phyloP scores from a whole-genome alignment of 148 eudicot genomes.

The Rhododendron kiyosumense region DNA sequence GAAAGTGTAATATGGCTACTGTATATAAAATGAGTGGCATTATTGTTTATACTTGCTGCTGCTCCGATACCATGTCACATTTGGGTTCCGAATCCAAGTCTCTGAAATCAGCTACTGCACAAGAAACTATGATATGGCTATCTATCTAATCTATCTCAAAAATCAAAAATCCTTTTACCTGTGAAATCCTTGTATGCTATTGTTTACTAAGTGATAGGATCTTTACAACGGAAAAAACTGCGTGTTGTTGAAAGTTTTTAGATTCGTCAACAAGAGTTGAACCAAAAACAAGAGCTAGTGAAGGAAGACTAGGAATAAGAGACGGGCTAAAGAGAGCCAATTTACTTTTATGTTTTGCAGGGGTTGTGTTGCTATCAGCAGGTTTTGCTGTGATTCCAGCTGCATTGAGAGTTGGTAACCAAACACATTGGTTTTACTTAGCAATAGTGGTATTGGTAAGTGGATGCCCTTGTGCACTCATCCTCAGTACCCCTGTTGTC shows the following conservation, averaged over 20 bases:
- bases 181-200: not conserved
- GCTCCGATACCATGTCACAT: not conserved
- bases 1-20: too few species aligned
- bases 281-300: not conserved
- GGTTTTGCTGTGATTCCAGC: constrained; percentile 55
- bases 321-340: not conserved
- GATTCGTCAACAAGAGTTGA: not conserved
- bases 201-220: not conserved
- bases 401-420: constrained; percentile 45
- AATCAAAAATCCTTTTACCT: not conserved
- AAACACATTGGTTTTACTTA: constrained; percentile 54
- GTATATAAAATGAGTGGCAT: not conserved
- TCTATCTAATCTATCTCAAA: not conserved
- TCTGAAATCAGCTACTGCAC: not conserved
- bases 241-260: not conserved
- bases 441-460: constrained; percentile 83
- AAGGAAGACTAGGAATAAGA: not conserved
- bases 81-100: not conserved
- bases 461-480: constrained; percentile 92
- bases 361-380: constrained; percentile 55
- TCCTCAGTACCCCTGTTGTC: constrained; percentile 90
- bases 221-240: not conserved
- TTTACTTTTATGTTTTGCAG: constrained; percentile 28
- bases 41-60: not conserved
- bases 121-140: not conserved